These are phyloP conservation scores for Candida namnaoensis DNA, from an alignment of 805 yeast species.

Conservation along the genomic window DNA sequence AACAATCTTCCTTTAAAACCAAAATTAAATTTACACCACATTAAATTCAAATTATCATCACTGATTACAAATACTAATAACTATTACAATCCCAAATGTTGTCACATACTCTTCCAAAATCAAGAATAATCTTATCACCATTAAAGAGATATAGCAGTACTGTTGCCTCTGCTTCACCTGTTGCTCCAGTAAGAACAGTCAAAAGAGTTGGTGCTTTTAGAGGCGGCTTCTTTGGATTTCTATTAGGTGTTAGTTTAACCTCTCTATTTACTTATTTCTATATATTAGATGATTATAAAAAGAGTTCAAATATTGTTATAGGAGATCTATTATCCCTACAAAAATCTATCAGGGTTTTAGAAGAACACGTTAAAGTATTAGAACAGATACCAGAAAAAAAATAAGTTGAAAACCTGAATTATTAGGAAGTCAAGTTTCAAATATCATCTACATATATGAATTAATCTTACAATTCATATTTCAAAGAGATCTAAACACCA, in stretches of 20 bases:
- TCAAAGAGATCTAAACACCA: too few relatives aligned
- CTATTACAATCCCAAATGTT: too few relatives aligned
- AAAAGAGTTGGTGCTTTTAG: slow-evolving; percentile 31
- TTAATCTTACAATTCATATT: too few relatives aligned
- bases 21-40: too few relatives aligned
- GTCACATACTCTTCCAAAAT: too few relatives aligned
- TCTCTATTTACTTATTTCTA: slow-evolving; percentile 74
- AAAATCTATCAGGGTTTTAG: slow-evolving; percentile 57
- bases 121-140: too few relatives aligned
- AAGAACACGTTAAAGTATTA: slow-evolving; percentile 56
- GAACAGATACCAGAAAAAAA: slow-evolving; percentile 26
- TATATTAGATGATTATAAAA: slow-evolving; percentile 68
- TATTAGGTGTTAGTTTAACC: slow-evolving; percentile 66
- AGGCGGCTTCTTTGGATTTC: slow-evolving; percentile 62
- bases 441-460: too few relatives aligned
- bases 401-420: too few relatives aligned
- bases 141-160: neutral
- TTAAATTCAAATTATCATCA: too few relatives aligned
- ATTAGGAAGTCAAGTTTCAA: neutral
- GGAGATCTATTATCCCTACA: slow-evolving; percentile 70
- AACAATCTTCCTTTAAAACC: too few relatives aligned
- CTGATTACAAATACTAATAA: too few relatives aligned
- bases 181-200: slow-evolving; percentile 3
- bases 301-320: slow-evolving; percentile 61
- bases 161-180: neutral